Conservation (phyloP, 1,284 basidiomycete species). For the Wolfiporia cocos region DNA sequence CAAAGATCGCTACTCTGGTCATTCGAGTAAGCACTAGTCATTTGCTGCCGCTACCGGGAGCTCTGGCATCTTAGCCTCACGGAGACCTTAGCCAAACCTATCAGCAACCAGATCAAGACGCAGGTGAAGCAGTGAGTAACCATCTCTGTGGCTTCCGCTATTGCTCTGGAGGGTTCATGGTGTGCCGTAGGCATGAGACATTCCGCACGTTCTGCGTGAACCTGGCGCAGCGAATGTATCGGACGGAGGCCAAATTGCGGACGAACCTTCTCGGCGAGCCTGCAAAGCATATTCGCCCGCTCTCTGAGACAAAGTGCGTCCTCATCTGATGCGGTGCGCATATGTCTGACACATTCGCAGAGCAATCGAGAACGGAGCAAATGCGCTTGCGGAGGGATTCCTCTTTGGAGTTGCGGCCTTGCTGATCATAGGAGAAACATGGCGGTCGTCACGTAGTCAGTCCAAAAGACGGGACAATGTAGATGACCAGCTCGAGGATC, state of each 20-base stretch:
- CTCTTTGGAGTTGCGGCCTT: slow-evolving; percentile 75
- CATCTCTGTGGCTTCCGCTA: neutral
- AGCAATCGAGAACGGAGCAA: slow-evolving; percentile 87
- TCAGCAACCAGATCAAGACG: slow-evolving; percentile 66
- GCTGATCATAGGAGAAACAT: slow-evolving; percentile 77
- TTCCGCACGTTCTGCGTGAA: slow-evolving; percentile 74
- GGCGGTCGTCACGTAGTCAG: slow-evolving; percentile 68
- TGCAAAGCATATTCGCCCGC: slow-evolving; percentile 69
- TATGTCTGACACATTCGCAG: slow-evolving; percentile 31
- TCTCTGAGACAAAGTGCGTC: slow-evolving; percentile 75
- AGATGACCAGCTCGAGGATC: slow-evolving; percentile 64
- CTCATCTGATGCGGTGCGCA: slow-evolving; percentile 8
- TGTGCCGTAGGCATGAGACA: slow-evolving; percentile 60
- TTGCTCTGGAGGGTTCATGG: neutral
- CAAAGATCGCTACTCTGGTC: slow-evolving; percentile 60
- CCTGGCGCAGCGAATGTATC: slow-evolving; percentile 80
- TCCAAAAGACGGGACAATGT: slow-evolving; percentile 71
- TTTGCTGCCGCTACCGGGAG: slow-evolving; percentile 1
- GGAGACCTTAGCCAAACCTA: slow-evolving; percentile 83
- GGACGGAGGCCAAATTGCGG: slow-evolving; percentile 70
- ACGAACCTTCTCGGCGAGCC: slow-evolving; percentile 79
- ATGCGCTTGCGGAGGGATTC: slow-evolving; percentile 82
- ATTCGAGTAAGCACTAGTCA: slow-evolving; percentile 48
- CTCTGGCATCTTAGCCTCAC: slow-evolving; percentile 17
- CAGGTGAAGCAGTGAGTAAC: slow-evolving; percentile 71